A percentile compares a stretch with the other conserved stretches of the same genome.
Conservation (phyloP, 495 filamentous ascomycete genomes). For the Penicillium parvum region DNA sequence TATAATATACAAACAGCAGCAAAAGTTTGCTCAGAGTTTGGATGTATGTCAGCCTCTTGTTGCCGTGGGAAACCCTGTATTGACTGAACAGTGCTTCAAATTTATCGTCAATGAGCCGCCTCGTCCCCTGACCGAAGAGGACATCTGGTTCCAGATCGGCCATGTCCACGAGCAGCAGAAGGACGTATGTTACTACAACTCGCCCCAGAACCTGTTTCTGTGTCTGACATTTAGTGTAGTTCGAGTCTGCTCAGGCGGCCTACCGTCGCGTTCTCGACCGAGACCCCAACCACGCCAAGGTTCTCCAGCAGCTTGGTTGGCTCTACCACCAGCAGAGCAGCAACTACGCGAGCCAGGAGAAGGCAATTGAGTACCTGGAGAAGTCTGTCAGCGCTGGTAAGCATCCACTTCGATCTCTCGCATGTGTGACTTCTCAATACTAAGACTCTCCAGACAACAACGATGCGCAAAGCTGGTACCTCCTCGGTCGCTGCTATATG, state of each 20-base stretch:
- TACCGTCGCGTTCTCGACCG: conserved; percentile 92
- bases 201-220: neutral
- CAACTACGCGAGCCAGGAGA: conserved; percentile 84
- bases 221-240: conserved; percentile 53
- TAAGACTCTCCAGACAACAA: conserved; percentile 82
- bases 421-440: too few species aligned
- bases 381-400: conserved; percentile 92
- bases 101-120: conserved; percentile 96
- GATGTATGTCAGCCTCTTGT: conserved; percentile 56
- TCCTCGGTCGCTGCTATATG: conserved; percentile 98
- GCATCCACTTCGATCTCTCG: conserved; percentile 14
- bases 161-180: conserved; percentile 99
- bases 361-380: conserved; percentile 94
- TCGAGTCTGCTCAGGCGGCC: conserved; percentile 83
- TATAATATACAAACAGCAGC: conserved; percentile 99
- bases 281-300: conserved; percentile 95
- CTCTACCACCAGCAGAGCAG: conserved; percentile 93
- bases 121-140: conserved; percentile 89
- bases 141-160: conserved; percentile 99
- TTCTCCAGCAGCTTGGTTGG: conserved; percentile 97
- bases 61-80: conserved; percentile 3
- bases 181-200: conserved; percentile 64
- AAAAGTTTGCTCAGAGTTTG: conserved; percentile 86
- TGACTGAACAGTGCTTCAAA: conserved; percentile 78
- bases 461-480: conserved; percentile 98